Base-by-base conservation (phyloP, 371 early-diverging fungal species). In the Lichtheimia corymbifera region DNA sequence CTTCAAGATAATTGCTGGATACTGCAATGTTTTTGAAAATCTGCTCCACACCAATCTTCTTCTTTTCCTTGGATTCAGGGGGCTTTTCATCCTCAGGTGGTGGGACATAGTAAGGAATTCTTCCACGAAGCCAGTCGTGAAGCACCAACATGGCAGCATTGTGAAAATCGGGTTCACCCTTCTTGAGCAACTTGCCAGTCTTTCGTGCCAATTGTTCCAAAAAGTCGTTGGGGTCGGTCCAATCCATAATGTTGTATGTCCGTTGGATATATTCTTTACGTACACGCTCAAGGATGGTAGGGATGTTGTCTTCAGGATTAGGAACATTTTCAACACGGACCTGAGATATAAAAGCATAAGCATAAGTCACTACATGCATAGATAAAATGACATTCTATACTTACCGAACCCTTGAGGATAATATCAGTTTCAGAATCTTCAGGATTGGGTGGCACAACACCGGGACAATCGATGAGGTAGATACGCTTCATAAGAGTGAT, bases 391-490 rank as follows among this genome's bases (percentile, higher is more conserved):
- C 27, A 44, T 25, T 18, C 30, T 17, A 13, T 42, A 64, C 72
- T 52, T 70, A 76, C 94, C 3, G 97, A 98, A 42, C 99, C 99
- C 84, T 93, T 97, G 59, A 99, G 87, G 35, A 99, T 95, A 75
- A 99, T 96, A 65, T 98, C 97, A 5, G 93, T 89, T 68, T 97
- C 97, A 0, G 89, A 84, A 72, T 96, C 97, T 13, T 90, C 89
- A 12, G 90, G 68, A 55, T 90, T 82, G 27, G 95, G 92, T 56
- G 94, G 96, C 30, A 99, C 99, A 49, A 99, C 92, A 67, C 99
- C 99, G 15, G 99, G 99, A 73, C 98, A 99, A 78, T 99, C 99
- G 69, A 99, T 99, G 35, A 99, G 83, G 71, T 98, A 99, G 65
- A 99, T 98, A 64, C 96, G 92, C 74, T 95, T 96, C 91, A 96